These are phyloP conservation scores for Funneliformis mosseae DNA, from an alignment of 192 early-diverging fungal genomes.

Conservation along the genomic window DNA sequence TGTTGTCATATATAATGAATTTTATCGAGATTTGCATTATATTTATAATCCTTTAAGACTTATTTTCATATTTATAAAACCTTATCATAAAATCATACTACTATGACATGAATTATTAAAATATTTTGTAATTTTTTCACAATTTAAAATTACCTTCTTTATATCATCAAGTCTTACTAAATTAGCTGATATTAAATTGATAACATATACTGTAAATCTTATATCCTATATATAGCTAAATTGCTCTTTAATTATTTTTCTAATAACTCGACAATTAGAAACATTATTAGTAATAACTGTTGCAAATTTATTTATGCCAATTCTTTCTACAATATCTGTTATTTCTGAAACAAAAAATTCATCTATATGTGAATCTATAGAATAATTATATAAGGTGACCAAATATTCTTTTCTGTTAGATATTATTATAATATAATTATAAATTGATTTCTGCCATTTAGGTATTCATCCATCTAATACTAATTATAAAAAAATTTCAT, in stretches of 20 bases:
- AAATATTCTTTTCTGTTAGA: too few species aligned
- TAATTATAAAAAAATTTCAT: too few species aligned
- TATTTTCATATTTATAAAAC: neutral
- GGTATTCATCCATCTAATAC: too few species aligned
- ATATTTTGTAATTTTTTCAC: neutral
- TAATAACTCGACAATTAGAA: neutral
- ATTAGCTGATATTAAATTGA: neutral
- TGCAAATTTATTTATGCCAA: neutral
- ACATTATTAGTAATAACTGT: neutral
- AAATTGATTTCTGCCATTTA: too few species aligned
- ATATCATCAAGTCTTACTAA: neutral
- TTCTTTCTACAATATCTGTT: neutral
- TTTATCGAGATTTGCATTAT: neutral
- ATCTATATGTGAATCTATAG: too few species aligned
- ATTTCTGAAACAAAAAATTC: neutral
- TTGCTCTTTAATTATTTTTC: neutral
- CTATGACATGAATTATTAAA: neutral
- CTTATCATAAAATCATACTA: neutral
- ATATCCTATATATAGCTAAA: neutral
- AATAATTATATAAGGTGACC: too few species aligned
- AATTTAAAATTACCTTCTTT: neutral
- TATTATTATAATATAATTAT: too few species aligned
- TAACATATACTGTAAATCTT: neutral
- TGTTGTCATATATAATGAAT: neutral
- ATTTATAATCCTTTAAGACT: neutral